Base-by-base conservation (phyloP, 2,329 filamentous ascomycete genomes). In the Epichloe sylvatica region DNA sequence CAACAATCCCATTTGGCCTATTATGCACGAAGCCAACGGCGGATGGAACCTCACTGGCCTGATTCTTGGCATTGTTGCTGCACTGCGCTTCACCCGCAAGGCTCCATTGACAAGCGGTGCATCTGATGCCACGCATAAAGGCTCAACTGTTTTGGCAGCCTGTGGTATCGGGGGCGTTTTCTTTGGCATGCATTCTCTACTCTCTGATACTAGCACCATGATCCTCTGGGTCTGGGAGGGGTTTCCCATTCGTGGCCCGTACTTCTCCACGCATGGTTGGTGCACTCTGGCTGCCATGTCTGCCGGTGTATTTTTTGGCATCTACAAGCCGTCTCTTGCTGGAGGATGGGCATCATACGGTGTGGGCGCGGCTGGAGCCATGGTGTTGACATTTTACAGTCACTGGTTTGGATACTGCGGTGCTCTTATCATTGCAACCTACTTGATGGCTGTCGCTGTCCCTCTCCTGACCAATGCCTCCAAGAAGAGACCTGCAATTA, bases 181-280 rank as follows among this genome's bases (percentile, higher is more conserved):
- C 61, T 98, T 98, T 60, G 86, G 78, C 5, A 75, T 97, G 61
- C 92, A 97, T 64, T 96, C 90, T 1, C 73, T 98, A 9, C 76
- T 98, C 11, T 96, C 92, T 0, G 92, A 98, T 64, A 94, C 90
- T 0, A 97, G 92, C 70, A 98, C 92, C 49, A 97, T 98, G 89
- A 96, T 97, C 51, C 76, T 90, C 15, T 98, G 92, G 92, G 88
- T 88, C 3, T 98, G 92, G 92, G 89, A 96, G 58, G 92, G 92
- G 6, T 98, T 86, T 60, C 92, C 92, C 13, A 79, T 97, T 39
- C 81, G 85, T 46, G 92, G 92, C 6, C 92, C 92, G 2, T 79
- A 92, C 46, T 80, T 89, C 53, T 88, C 83, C 45, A 88, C 89
- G n/a, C 89, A 97, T 60, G 92, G 90, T 49, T 88, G 86, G 59